phyloP scores from a whole-genome alignment of 2,329 filamentous ascomycete species.

The Cladosporium sp. region DNA sequence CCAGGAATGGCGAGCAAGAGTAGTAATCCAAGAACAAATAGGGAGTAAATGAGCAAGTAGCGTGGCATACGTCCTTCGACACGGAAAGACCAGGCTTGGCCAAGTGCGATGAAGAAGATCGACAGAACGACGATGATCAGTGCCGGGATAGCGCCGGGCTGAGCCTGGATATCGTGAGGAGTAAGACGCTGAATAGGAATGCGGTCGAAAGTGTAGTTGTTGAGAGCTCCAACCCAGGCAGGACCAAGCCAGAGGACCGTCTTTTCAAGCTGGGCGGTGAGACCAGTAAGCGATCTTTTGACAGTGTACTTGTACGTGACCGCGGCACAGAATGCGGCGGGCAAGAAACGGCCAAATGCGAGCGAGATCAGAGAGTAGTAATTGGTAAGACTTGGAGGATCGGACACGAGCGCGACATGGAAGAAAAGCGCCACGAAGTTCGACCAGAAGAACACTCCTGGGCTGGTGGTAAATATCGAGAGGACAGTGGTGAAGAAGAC shows the following conservation, averaged over 20 bases:
- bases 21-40: constrained; percentile 67
- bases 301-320: constrained; percentile 86
- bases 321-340: constrained; percentile 82
- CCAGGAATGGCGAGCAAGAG: constrained; percentile 71
- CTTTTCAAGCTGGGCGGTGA: constrained; percentile 86
- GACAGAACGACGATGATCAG: constrained; percentile 74
- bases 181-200: constrained; percentile 94
- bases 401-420: constrained; percentile 85
- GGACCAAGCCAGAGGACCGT: constrained; percentile 85
- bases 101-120: constrained; percentile 66
- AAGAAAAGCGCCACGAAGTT: constrained; percentile 81
- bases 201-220: constrained; percentile 92
- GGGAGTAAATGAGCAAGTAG: constrained; percentile 74
- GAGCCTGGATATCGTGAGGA: constrained; percentile 80
- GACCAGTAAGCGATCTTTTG: constrained; percentile 65
- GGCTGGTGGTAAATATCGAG: constrained; percentile 77
- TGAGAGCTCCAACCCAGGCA: constrained; percentile 86
- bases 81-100: constrained; percentile 83
- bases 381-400: constrained; percentile 70
- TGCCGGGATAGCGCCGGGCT: constrained; percentile 84
- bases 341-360: constrained; percentile 77
- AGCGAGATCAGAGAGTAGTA: constrained; percentile 73
- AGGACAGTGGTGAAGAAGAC: constrained; percentile 74
- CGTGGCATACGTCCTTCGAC: constrained; percentile 77
- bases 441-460: constrained; percentile 80